Base-by-base conservation (phyloP, 2,329 filamentous ascomycete species). In the Sphaerulina populicola region DNA sequence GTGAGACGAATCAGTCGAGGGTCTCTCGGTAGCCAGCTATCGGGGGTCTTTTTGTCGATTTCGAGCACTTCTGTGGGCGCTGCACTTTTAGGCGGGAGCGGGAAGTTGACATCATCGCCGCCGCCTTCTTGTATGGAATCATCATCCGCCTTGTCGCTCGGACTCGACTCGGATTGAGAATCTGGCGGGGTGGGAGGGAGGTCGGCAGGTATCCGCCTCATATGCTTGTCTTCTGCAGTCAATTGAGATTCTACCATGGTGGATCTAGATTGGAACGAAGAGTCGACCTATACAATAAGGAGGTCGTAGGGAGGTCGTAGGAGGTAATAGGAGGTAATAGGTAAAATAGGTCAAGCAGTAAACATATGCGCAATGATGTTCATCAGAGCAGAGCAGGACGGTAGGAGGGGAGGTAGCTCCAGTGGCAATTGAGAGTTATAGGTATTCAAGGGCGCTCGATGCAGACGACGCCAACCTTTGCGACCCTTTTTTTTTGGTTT, bases 31-130 rank as follows among this genome's bases (percentile, higher is more conserved):
- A 96, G 86, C 72, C 91, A 87, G 58, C 70, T 74, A 64, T 96
- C 90, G 7, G 90, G 90, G 0, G 89, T 96, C 56, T 85, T 84
- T 57, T 86, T 74, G 65, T 95, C 89, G 62, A 87, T 71, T n/a
- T 81, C 74, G 5, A 94, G 74, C 10, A 93, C 78, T 38, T 77
- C 71, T 43, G 77, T 81, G 4, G 80, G 74, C 43, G 67, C 65
- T 37, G 67, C 76, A 4, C 80, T 76, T 18, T 74, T 75, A 8
- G 87, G 88, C 10, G 88, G 87, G 3, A 94, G 72, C 18, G 86
- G 78, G 52, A 88, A 81, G 40, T 73, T 66, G 12, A 55, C 43
- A 14, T 58, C 53, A 11, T 52, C 51, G 86, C 68, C 76, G 12
- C 53, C 51, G 86, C 68, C 76, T 81, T 18, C 69, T 85, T 52